Base-by-base conservation (phyloP, 352 stramenopile genomes). In the Phytopythium chamaehyphon region DNA sequence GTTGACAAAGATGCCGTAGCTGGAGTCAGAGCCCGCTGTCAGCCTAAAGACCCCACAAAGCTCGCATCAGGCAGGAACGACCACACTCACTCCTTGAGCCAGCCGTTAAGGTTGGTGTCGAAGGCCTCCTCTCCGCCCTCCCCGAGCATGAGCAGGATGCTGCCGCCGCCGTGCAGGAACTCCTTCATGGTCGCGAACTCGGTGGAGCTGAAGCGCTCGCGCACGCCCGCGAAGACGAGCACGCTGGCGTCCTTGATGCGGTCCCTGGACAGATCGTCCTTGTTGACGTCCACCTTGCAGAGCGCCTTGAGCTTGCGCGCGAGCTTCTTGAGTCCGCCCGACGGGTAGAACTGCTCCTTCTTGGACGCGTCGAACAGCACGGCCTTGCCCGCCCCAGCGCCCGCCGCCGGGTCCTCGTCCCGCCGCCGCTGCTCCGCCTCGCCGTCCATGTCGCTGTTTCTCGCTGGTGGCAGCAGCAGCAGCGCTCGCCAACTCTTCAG, bases 31-130 rank as follows among this genome's bases (percentile, higher is more conserved):
- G 12, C 39, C 19, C 6, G 12, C 10, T 24, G 48, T 40, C 37
- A 46, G 21, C 44, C 16, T 18, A 2, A 35, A 23, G 36, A n/a
- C n/a, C n/a, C n/a, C n/a, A n/a, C 33, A 42, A 11, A 19, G 14
- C 40, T 54, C 14, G 47, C 9, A 47, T 43, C 6, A n/a, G 16
- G 5, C 42, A 37, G 1, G 4, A 23, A 45, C 26, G 8, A 31
- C 2, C n/a, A 1, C 10, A 61, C 74, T 31, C 54, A 98, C 69
- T 98, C 86, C 67, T 96, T 93, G 38, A 98, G 77, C 66, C 97
- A 90, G 14, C 90, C 91, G 61, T 98, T 98, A 54, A 98, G 68
- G 65, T 98, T 98, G 15, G 86, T 97, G 40, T 94, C 87, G 48
- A 84, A 87, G 21, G 69, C 69, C 61, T 86, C 69, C 62, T 98